Evolutionary conservation across 805 yeast species (phyloP), one percentile per base, ranked within the genome.

Genomic region (Hanseniaspora pseudoguilliermondii): DNA sequence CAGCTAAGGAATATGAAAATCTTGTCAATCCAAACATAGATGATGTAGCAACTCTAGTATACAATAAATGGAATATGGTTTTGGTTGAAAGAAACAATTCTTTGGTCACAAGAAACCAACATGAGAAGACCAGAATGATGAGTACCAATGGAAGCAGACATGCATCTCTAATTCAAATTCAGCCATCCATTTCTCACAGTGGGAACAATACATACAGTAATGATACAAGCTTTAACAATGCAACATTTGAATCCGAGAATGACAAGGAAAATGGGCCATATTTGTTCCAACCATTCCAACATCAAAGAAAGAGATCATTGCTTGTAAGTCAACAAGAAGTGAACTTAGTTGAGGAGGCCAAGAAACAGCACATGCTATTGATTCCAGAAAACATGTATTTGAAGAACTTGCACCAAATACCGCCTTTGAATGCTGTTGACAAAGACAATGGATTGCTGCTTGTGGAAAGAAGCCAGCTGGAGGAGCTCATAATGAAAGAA

Each of bases 381-480:
- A 49, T 27, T 41, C 62, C 32, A 47, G 50, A 47, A 54, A 55
- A 10, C 50, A 60, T 41, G 50, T 69, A 32, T 58, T 60, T 39
- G 49, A 60, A 23, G 60, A 57, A 50, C 18, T 20, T 53, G 15
- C 56, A 46, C n/a, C 34, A 46, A 29, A 20, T 53, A 9, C 56
- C 56, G 10, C 56, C 56, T 8, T 5, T 46, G 9, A 36, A 10
- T 21, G 36, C 73, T 76, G 0, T 49, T 55, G n/a, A 68, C 1
- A 39, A 46, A 11, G 40, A 62, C 10, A 60, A 66, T 53, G 74
- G 72, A 1, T 62, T 72, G 35, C 65, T 66, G 27, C 63, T 73
- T 21, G 63, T 77, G 15, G 64, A 73, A 0, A 63, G 65, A 39
- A 69, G 69, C 11, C 71, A 73, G 38, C 63, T 66, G 13, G 58